Conservation (phyloP, 2,329 filamentous ascomycete species). For the Parastagonospora avenae region DNA sequence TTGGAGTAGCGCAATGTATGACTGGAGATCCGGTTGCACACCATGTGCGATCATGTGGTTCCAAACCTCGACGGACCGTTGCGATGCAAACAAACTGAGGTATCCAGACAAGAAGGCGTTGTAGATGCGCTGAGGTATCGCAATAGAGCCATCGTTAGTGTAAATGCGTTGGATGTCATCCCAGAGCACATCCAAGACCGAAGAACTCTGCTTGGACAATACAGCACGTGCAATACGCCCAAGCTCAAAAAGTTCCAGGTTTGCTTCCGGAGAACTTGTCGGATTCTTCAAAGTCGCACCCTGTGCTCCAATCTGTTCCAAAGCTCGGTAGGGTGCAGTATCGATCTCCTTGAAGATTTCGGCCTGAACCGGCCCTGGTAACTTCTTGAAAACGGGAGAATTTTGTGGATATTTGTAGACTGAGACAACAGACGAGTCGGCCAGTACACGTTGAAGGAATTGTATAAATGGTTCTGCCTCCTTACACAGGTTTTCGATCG, state of each 20-base stretch:
- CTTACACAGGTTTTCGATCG: constrained; percentile 19
- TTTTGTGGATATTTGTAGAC: constrained; percentile 16
- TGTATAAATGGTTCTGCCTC: constrained; percentile 35
- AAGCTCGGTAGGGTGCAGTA: constrained; percentile 28
- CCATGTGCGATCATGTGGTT: constrained; percentile 61
- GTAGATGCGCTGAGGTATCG: constrained; percentile 44
- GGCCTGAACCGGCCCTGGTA: constrained; percentile 21
- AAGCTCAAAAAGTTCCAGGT: constrained; percentile 30
- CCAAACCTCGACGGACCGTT: constrained; percentile 60
- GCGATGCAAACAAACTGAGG: constrained; percentile 50
- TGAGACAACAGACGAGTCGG: constrained; percentile 20
- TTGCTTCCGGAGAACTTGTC: constrained; percentile 12
- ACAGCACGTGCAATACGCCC: constrained; percentile 34
- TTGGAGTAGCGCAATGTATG: constrained; percentile 75
- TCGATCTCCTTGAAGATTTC: constrained; percentile 26
- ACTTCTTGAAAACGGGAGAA: constrained; percentile 10
- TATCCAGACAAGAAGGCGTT: constrained; percentile 55
- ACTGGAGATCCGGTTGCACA: constrained; percentile 64
- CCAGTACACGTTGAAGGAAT: constrained; percentile 31
- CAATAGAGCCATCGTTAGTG: constrained; percentile 5
- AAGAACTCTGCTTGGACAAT: constrained; percentile 14
- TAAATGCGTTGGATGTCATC: constrained; percentile 24
- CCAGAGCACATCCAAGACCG: constrained; percentile 31
- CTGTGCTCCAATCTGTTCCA: constrained; percentile 16
- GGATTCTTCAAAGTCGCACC: constrained; percentile 1